Base-by-base conservation (phyloP, 805 yeast genomes). In the Isabelozyma rhagii region DNA sequence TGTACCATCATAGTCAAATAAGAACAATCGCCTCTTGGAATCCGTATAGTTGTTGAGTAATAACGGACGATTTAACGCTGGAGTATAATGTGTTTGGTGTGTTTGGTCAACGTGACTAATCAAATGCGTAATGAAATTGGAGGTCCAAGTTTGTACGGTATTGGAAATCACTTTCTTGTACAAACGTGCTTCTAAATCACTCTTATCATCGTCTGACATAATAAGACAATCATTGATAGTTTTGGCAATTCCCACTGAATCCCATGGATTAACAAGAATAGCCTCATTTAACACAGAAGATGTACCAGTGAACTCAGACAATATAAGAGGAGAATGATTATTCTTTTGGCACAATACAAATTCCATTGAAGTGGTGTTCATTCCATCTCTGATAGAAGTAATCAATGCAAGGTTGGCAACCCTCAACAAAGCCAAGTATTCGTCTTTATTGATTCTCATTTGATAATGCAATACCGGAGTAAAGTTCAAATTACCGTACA, bases 1-100 rank as follows among this genome's bases (percentile, higher is more conserved):
- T 1, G 99, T 94, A 28, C 99, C 99, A 65, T 94, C 99, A 65
- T 94, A 94, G 69, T 94, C 99, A 69, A 94, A 92, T 58, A 94
- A 67, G 59, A 94, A 90, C 51, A 94, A 69, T 53, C 98, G 79
- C 58, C 87, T 79, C 34, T 80, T 53, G 0, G 97, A 82, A 18
- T 65, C 56, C 44, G 78, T 66, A 66, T 89, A 94, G 50, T 79
- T 78, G 18, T 79, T 73, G 49, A 81, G 69, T 52, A 93, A 66
- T 39, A 78, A 62, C 3, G 90, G 89, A 48, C 88, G 75, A 64
- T 93, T 89, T 56, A 92, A 76, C 13, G 91, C 85, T 1, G 99
- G 97, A 1, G 77, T 72, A 51, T 64, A 66, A 58, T 81, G 84
- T 27, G 75, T 72, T 42, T 77, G 72, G 51, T 74, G 73, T 46